Evolutionary conservation across 2,329 filamentous ascomycete species (phyloP), one percentile per base, ranked within the genome.

Genomic region (Colletotrichum brevisporum): DNA sequence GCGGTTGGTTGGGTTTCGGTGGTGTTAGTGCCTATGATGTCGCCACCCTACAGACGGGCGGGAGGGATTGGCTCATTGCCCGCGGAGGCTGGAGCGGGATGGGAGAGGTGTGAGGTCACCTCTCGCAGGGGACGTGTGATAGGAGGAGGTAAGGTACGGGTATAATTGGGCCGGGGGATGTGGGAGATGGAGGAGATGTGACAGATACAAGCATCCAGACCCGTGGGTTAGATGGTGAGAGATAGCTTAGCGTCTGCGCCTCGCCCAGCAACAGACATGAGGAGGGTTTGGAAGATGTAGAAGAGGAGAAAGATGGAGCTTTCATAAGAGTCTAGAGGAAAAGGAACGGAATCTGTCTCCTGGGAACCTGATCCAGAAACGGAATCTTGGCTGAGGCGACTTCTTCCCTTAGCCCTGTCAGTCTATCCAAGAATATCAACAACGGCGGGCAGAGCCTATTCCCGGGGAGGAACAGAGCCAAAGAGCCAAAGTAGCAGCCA

Each of bases 41-140:
- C 60, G 69, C 69, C 69, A 67, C 69, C 65, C 53, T 70, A 66
- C 66, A 69, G 55, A 39, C 58, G 56, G 36, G 65, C 21, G 61
- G 66, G 57, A 62, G 56, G 61, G 60, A 50, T 63, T 62, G 53
- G 57, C 67, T 63, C 58, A 70, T 67, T 41, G 52, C 67, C 63
- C 53, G 54, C 64, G 36, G 50, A 36, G 50, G 51, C 45, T 52
- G 53, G 47, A 59, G 54, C 58, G 57, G 64, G 64, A 59, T 54
- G 39, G 47, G n/a, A 57, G 48, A 53, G 64, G 43, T 50, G 58
- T 59, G 57, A 59, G 64, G 48, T 57, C 64, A 69, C 58, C 51
- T 57, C n/a, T 24, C 47, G 27, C 52, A 51, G 63, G 47, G 47
- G 53, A 60, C 5, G 26, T 15, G 18, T 52, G 48, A 36, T 57